These are phyloP conservation scores for Boletus pseudo-olivaceus DNA, from an alignment of 768 basidiomycete genomes.

Conservation along the genomic window DNA sequence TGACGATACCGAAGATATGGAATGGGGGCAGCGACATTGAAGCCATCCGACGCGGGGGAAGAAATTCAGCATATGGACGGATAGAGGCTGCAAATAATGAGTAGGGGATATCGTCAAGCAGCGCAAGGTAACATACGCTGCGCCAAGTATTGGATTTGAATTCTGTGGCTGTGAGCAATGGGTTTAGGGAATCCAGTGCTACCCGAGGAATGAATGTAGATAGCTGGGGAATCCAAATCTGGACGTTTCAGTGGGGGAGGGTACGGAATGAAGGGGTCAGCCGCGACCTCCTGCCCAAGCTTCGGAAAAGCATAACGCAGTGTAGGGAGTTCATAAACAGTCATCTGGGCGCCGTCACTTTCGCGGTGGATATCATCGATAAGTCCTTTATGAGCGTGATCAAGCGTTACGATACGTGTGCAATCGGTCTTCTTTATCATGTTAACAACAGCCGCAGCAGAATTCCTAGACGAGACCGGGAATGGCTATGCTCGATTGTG, in stretches of 20 bases:
- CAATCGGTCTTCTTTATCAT: conserved; percentile 25
- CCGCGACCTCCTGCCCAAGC: conserved; percentile 31
- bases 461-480: conserved; percentile 39
- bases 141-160: conserved; percentile 33
- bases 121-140: conserved; percentile 29
- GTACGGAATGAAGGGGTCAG: conserved; percentile 20
- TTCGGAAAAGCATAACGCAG: conserved; percentile 37
- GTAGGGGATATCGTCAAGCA: background rate
- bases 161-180: conserved; percentile 35
- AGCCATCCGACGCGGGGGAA: conserved; percentile 17
- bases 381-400: conserved; percentile 16
- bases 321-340: conserved; percentile 18
- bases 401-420: conserved; percentile 16
- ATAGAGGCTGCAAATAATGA: conserved; percentile 4
- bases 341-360: background rate
- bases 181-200: conserved; percentile 51
- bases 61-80: background rate
- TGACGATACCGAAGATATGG: conserved; percentile 21
- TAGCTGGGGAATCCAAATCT: conserved; percentile 34
- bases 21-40: conserved; percentile 28
- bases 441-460: conserved; percentile 35
- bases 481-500: conserved; percentile 28
- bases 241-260: conserved; percentile 7
- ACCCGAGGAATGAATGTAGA: conserved; percentile 50
- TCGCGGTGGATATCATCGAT: conserved; percentile 7